These are phyloP conservation scores for Noccaea caerulescens DNA, from an alignment of 345 rosid genomes.

Conservation along the genomic window DNA sequence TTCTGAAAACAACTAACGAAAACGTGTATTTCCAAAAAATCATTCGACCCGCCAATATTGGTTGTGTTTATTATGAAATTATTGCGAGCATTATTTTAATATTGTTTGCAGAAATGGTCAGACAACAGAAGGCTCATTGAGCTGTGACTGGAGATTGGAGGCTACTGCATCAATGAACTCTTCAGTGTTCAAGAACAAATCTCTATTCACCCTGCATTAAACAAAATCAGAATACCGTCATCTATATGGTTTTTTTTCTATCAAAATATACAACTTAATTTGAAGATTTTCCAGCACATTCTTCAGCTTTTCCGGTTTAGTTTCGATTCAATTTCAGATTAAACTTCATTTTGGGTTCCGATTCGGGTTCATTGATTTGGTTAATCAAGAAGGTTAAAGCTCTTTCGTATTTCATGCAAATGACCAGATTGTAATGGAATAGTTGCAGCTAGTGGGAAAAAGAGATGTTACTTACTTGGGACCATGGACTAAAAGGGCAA, in stretches of 20 bases:
- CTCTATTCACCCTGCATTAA: slow-evolving; percentile 70
- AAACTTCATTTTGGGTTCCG: neutral
- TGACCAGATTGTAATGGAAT: slow-evolving; percentile 13
- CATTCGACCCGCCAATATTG: neutral
- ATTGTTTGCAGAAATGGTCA: slow-evolving; percentile 32
- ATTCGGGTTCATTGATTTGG: neutral
- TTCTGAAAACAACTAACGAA: neutral
- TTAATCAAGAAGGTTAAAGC: neutral
- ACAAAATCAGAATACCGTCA: neutral
- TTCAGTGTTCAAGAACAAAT: slow-evolving; percentile 74
- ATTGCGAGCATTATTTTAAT: slow-evolving; percentile 22
- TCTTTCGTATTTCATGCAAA: slow-evolving; percentile 9
- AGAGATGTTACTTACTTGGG: slow-evolving; percentile 59
- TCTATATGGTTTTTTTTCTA: neutral
- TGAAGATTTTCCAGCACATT: neutral
- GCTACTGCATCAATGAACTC: slow-evolving; percentile 89
- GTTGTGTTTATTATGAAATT: neutral
- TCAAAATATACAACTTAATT: slow-evolving; percentile 6
- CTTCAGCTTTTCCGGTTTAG: neutral
- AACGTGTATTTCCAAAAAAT: neutral
- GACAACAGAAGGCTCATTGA: slow-evolving; percentile 50
- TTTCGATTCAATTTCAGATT: neutral
- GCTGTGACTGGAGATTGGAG: slow-evolving; percentile 57
- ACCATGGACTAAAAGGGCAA: slow-evolving; percentile 81
- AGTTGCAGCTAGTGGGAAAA: slow-evolving; percentile 28